Percentiles rank a stretch among this genome's conserved stretches.
Evolutionary conservation across 352 stramenopile species (phyloP).

Genomic region (Phytophthora sansomeana): DNA sequence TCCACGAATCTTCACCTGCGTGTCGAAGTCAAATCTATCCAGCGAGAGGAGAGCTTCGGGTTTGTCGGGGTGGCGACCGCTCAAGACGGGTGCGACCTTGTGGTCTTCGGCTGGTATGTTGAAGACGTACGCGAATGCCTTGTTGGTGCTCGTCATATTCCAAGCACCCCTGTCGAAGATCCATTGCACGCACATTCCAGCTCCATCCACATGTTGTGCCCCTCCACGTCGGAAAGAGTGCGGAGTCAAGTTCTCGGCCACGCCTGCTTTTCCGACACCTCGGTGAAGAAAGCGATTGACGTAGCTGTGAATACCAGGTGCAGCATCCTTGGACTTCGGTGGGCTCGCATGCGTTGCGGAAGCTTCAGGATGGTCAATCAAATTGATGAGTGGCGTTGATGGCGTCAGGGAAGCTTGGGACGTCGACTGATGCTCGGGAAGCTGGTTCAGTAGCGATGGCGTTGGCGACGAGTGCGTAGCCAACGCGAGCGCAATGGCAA

Average conservation of each 20-base stretch:
- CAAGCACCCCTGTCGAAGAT: constrained; percentile 5
- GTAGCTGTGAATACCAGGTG: constrained; percentile 4
- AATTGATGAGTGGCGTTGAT: too few relatives aligned
- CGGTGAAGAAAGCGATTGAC: background rate
- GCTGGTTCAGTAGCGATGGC: constrained; percentile 19
- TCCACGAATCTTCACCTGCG: background rate
- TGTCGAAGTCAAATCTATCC: background rate
- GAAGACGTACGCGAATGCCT: constrained; percentile 6
- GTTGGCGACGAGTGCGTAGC: too few relatives aligned
- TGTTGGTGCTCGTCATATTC: constrained; percentile 2
- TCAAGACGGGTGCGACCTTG: background rate
- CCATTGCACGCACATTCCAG: constrained; percentile 5
- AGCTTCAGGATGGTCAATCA: too few relatives aligned
- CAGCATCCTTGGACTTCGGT: background rate
- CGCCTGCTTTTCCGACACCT: background rate
- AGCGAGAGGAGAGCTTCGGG: background rate
- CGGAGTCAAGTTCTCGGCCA: background rate
- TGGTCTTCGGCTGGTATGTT: constrained; percentile 3
- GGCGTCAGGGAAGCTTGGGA: too few relatives aligned
- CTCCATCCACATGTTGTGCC: constrained; percentile 4
- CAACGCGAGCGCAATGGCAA: constrained; percentile 25
- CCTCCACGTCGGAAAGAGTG: constrained; percentile 5
- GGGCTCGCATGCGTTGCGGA: too few relatives aligned
- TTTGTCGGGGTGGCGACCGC: background rate
- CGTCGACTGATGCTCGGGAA: constrained; percentile 17